Base-by-base conservation (phyloP, 73 alveolate species). In the Blepharisma japonicum region DNA sequence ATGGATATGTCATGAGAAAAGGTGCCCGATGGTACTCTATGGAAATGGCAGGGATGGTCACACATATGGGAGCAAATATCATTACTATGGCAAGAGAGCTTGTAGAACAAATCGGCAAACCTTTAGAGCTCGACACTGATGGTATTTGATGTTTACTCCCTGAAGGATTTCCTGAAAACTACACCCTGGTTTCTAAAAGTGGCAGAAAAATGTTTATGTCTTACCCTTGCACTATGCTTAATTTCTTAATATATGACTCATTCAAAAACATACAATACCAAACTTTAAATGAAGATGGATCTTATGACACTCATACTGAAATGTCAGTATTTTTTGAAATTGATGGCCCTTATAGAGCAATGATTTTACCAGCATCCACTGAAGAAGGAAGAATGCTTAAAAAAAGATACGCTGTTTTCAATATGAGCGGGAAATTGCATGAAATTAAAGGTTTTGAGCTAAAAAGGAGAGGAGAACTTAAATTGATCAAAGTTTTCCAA, bases 31-130 rank as follows among this genome's bases (percentile, higher is more conserved):
- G 99, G 99, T 97, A 95, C 82, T 97, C 99, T 5, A 98, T 98
- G 99, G 98, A 95, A 86, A 98, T 97, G 99, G 99, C 99, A n/a
- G 99, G 99, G 50, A 97, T 98, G 97, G 99, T 97, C 70, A 98
- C 99, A 7, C 98, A 98, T 87, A 94, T 97, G 54, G 99, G 99
- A 18, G 95, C 99, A 47, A 90, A 92, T 80, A 95, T 98, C 77
- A 98, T 98, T 71, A 92, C 97, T 18, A 98, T 94, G 81, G 97
- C 99, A 32, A 94, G 98, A 85, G 85, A 87, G 51, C 88, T 95
- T 68, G 89, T 94, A 18, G 99, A 98, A 79, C 86, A 92, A 77
- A 89, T 98, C 50, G 99, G 99, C 71, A 86, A 91, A 61, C 99
- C 99, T n/a, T 82, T 98, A 77, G 99, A 98, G 89, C 90, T 98